phyloP scores from a whole-genome alignment of 2,329 filamentous ascomycete species.

The Elsinoe fawcettii region DNA sequence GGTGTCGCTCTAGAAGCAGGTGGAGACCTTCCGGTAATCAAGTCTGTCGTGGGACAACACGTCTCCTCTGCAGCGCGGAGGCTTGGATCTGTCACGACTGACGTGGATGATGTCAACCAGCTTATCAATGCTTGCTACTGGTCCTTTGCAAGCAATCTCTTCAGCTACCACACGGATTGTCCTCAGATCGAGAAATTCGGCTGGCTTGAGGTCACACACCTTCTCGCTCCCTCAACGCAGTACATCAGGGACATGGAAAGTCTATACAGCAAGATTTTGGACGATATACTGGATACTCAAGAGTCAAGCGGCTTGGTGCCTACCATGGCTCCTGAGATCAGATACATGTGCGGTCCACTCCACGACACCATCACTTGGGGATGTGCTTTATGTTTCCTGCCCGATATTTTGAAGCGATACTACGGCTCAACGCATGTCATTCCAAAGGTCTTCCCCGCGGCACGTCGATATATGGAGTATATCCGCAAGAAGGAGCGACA shows the following conservation, averaged over 20 bases:
- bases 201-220: conserved; percentile 42
- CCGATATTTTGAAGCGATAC: conserved; percentile 35
- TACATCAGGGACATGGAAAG: conserved; percentile 42
- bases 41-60: conserved; percentile 32
- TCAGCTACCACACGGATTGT: conserved; percentile 44
- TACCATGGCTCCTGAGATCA: conserved; percentile 41
- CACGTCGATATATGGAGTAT: conserved; percentile 38
- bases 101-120: conserved; percentile 36
- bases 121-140: conserved; percentile 40
- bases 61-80: conserved; percentile 34
- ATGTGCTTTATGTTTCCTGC: conserved; percentile 33
- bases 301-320: conserved; percentile 40
- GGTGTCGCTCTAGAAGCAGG: conserved; percentile 27
- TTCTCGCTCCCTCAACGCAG: conserved; percentile 40
- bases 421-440: conserved; percentile 35
- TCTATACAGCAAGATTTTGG: conserved; percentile 41
- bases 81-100: conserved; percentile 34
- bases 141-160: conserved; percentile 38
- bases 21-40: conserved; percentile 29
- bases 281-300: conserved; percentile 42
- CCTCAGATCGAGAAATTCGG: conserved; percentile 43
- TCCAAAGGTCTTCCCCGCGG: conserved; percentile 32
- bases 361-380: conserved; percentile 43
- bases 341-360: conserved; percentile 44
- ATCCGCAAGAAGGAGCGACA: conserved; percentile 34